Evolutionary conservation across 768 basidiomycete genomes (phyloP), one percentile per base, ranked within the genome.

Genomic region (Lactifluus echinatus): DNA sequence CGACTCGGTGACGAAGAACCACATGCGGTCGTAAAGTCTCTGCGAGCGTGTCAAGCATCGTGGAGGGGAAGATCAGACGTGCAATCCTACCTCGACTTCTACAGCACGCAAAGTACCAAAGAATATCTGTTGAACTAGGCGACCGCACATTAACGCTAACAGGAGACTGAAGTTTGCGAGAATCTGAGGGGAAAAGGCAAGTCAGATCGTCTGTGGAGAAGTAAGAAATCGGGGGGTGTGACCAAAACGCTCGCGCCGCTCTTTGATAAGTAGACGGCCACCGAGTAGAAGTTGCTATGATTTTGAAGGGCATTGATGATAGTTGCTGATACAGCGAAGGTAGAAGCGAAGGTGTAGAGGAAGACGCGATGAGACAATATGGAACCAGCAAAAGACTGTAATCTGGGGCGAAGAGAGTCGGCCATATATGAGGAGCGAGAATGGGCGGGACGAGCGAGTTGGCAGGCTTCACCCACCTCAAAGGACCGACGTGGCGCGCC

Each of bases 1-100:
- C 7, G 92, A 94, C 69, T 99, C 96, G 1, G 96, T 98, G 49
- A 98, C 81, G 72, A 96, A 96, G 74, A 94, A 93, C 95, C 96
- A 98, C 29, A 92, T 80, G 62, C 91, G 80, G 68, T 98, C 95
- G 69, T 97, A 96, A 1, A 99, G 77, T 28, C 94, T 87, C 95
- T 99, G 67, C 17, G n/a, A 15, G 51, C n/a, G 5, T 52, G 58
- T 44, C 24, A 52, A 14, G 29, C 11, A n/a, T 46, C 28, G 29
- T 45, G 23, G 3, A 19, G 19, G 14, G 24, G 40, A n/a, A 36
- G 46, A 12, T 28, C 24, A 6, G 7, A 26, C 7, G 23, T 12
- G 43, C 7, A 42, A 50, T 43, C 80, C 46, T 67, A 92, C 95
- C 83, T 99, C 95, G 43, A 97, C 78, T 72, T 99, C 95, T 48